A percentile compares a stretch with the other conserved stretches of the same genome.
phyloP scores from a whole-genome alignment of 768 basidiomycete species.

The Coprinopsis sp. region DNA sequence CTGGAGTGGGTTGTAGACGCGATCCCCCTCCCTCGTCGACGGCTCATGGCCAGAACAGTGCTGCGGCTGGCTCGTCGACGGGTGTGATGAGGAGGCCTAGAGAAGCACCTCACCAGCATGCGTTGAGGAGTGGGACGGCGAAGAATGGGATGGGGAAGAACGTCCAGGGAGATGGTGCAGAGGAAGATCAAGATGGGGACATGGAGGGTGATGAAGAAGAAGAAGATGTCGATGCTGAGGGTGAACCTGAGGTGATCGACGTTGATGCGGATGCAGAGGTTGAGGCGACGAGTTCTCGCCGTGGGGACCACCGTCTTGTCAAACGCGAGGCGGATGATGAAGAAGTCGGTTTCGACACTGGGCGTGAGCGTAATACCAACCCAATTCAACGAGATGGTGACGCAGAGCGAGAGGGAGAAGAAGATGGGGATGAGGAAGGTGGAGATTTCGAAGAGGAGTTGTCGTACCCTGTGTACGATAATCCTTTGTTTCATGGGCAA shows the following conservation, averaged over 20 bases:
- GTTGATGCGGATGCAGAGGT: constrained; percentile 23
- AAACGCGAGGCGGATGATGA: not conserved
- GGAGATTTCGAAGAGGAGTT: too few relatives aligned
- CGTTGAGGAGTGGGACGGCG: not conserved
- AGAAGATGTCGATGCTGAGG: constrained; percentile 1
- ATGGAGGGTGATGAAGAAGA: constrained; percentile 7
- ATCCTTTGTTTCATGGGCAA: too few relatives aligned
- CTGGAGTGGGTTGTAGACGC: too few relatives aligned
- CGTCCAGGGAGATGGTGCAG: not conserved
- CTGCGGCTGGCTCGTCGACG: too few relatives aligned
- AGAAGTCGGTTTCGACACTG: not conserved
- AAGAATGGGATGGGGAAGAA: not conserved
- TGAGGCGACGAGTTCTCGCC: constrained; percentile 3
- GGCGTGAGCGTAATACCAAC: not conserved
- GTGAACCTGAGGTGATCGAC: constrained; percentile 11
- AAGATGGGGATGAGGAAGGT: constrained; percentile 6
- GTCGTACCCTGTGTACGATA: too few relatives aligned
- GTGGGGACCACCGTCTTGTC: not conserved
- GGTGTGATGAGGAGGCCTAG: constrained; percentile 11
- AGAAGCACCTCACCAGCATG: too few relatives aligned
- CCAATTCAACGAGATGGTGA: not conserved
- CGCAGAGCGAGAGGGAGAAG: not conserved
- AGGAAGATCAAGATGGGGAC: not conserved
- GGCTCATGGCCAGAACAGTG: too few relatives aligned
- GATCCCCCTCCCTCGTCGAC: too few relatives aligned